These are phyloP conservation scores for Lyophyllum shimeji DNA, from an alignment of 768 basidiomycete genomes.

Conservation along the genomic window DNA sequence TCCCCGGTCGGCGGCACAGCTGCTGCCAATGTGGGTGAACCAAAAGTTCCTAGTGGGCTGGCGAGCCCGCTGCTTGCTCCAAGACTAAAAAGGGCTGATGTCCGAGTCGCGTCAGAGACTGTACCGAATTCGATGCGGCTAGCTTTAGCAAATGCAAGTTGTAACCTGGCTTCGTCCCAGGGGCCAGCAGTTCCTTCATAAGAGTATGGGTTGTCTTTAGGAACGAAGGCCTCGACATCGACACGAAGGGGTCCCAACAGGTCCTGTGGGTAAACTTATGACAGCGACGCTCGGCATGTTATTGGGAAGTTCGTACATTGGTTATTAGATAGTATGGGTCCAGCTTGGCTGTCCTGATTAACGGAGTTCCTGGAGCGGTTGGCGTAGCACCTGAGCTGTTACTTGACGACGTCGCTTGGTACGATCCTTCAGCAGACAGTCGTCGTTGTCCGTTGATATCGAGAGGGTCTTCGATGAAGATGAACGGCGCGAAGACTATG, in stretches of 20 bases:
- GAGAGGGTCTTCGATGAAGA: constrained; percentile 90
- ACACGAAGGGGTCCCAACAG: constrained; percentile 68
- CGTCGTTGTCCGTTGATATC: constrained; percentile 63
- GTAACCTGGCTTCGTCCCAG: constrained; percentile 69
- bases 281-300: not conserved
- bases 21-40: constrained; percentile 6
- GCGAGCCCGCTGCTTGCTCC: constrained; percentile 33
- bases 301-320: constrained; percentile 42
- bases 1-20: constrained; percentile 28
- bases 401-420: not conserved
- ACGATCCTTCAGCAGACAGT: constrained; percentile 40
- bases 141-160: constrained; percentile 61
- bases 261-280: constrained; percentile 34
- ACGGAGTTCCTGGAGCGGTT: constrained; percentile 29
- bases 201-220: constrained; percentile 62
- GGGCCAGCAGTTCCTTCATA: constrained; percentile 64
- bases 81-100: constrained; percentile 33
- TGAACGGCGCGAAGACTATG: constrained; percentile 93
- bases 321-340: constrained; percentile 93
- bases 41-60: constrained; percentile 23
- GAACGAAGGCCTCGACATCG: constrained; percentile 57
- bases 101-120: constrained; percentile 33
- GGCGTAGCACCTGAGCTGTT: constrained; percentile 16
- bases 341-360: constrained; percentile 61
- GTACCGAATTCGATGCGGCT: constrained; percentile 54